Conservation (phyloP, 768 basidiomycete genomes). For the Leccinum pellstonianum region DNA sequence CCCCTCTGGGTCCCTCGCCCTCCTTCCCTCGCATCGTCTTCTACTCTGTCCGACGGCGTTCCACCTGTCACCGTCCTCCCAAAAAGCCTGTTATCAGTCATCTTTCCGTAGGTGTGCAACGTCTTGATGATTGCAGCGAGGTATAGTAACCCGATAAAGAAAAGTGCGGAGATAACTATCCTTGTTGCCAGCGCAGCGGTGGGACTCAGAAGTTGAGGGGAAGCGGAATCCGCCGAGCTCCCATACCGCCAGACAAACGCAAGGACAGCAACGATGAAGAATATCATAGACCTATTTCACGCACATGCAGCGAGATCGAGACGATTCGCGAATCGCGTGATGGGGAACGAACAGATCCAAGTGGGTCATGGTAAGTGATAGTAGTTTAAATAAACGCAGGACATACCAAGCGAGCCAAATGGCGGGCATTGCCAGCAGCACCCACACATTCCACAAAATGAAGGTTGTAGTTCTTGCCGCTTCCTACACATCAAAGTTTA, state of each 20-base stretch:
- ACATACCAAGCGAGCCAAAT: slow-evolving; percentile 69
- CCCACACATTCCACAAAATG: slow-evolving; percentile 67
- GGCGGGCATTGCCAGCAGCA: slow-evolving; percentile 62
- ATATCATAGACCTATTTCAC: slow-evolving; percentile 57
- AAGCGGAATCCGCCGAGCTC: slow-evolving; percentile 39
- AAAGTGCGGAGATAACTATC: slow-evolving; percentile 51
- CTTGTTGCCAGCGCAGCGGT: slow-evolving; percentile 49
- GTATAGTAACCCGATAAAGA: slow-evolving; percentile 60
- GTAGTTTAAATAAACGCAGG: background rate
- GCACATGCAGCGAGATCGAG: background rate
- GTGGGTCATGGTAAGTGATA: background rate
- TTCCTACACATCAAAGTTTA: slow-evolving; percentile 41
- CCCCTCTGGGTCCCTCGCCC: slow-evolving; percentile 9
- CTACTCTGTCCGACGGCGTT: background rate
- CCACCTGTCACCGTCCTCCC: background rate
- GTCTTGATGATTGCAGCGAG: slow-evolving; percentile 61
- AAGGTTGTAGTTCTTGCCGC: slow-evolving; percentile 49
- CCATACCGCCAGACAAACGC: slow-evolving; percentile 69
- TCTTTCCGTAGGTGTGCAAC: slow-evolving; percentile 54
- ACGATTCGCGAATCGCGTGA: background rate
- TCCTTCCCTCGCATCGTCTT: background rate
- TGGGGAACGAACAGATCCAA: background rate
- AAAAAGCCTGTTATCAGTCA: background rate
- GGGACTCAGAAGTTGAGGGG: slow-evolving; percentile 37
- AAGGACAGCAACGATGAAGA: slow-evolving; percentile 61